Conservation (phyloP, 352 stramenopile genomes). For the Phytopythium sindhum region DNA sequence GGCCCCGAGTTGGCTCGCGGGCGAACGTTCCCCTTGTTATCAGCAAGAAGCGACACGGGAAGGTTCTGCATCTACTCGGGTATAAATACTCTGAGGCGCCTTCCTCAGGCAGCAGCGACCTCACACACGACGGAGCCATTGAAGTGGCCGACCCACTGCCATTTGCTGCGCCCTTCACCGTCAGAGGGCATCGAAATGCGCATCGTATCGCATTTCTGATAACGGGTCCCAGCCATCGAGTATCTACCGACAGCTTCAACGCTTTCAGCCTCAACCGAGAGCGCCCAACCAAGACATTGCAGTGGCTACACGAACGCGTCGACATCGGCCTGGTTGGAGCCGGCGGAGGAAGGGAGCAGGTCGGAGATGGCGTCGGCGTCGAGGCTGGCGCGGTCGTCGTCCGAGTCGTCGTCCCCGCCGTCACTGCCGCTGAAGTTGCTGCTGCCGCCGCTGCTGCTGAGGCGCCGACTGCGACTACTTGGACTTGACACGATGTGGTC, state of each 20-base stretch:
- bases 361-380: background rate
- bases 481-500: background rate
- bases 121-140: too few relatives aligned
- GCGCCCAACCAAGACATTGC: too few relatives aligned
- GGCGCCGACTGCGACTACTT: background rate
- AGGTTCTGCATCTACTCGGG: background rate
- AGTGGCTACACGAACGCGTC: background rate
- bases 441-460: slow-evolving; percentile 3
- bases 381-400: background rate
- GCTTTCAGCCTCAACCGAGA: background rate
- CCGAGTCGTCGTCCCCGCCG: background rate
- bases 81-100: background rate
- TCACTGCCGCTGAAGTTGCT: background rate
- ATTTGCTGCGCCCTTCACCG: too few relatives aligned
- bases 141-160: too few relatives aligned
- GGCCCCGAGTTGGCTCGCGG: background rate
- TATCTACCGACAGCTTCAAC: too few relatives aligned
- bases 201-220: background rate
- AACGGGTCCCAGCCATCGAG: background rate
- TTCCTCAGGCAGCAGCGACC: too few relatives aligned
- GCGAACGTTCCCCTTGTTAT: background rate
- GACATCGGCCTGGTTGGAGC: background rate
- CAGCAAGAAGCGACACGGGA: background rate
- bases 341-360: background rate
- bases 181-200: too few relatives aligned